Conservation (phyloP, 1,139 yeast species). For the Geotrichum macrosporum region DNA sequence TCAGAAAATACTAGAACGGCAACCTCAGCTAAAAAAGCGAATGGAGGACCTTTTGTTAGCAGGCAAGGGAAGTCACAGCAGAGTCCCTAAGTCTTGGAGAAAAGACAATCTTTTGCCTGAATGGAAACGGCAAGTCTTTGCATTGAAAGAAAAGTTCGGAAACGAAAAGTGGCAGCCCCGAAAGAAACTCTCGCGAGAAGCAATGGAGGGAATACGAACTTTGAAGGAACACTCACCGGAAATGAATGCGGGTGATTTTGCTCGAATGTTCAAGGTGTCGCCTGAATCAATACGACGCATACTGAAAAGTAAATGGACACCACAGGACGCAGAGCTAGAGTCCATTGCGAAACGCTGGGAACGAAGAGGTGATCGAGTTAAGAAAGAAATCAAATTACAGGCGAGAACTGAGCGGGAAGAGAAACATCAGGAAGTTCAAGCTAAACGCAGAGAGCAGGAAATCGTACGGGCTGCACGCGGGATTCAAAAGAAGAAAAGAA, state of each 20-base stretch:
- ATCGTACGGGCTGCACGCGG: constrained; percentile 14
- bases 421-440: constrained; percentile 11
- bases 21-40: constrained; percentile 17
- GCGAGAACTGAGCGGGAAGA: constrained; percentile 17
- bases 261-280: constrained; percentile 62
- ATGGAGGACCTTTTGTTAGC: constrained; percentile 5
- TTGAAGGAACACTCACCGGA: constrained; percentile 55
- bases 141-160: constrained; percentile 56
- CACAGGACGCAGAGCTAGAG: constrained; percentile 50
- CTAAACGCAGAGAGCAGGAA: constrained; percentile 8
- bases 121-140: constrained; percentile 67
- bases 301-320: constrained; percentile 71
- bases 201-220: constrained; percentile 61
- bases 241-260: constrained; percentile 55
- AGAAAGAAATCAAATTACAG: constrained; percentile 18
- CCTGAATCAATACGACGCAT: constrained; percentile 84
- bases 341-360: constrained; percentile 48
- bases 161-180: constrained; percentile 64
- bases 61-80: constrained; percentile 1
- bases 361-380: constrained; percentile 42
- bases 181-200: constrained; percentile 61
- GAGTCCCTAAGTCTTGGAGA: constrained; percentile 46
- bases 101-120: constrained; percentile 42
- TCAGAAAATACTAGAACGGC: constrained; percentile 9
- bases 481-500: background rate